Conservation (phyloP, 2,329 filamentous ascomycete species). For the Mycosphaerella arachidis region DNA sequence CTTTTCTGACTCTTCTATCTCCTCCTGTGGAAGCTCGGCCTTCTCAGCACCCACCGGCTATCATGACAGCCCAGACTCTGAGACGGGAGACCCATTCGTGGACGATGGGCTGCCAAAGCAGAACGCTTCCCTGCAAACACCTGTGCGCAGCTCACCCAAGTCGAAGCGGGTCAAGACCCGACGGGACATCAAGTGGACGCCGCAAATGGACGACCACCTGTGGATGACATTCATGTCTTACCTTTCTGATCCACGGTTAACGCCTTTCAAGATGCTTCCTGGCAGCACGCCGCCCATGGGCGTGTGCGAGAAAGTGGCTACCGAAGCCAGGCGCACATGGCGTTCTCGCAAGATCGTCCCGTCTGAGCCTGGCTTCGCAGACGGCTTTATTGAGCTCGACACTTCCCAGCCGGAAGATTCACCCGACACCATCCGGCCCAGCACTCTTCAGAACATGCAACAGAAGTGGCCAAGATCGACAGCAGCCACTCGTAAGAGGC, state of each 20-base stretch:
- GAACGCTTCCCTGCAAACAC: slow-evolving; percentile 24
- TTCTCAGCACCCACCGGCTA: slow-evolving; percentile 43
- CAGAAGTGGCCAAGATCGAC: slow-evolving; percentile 53
- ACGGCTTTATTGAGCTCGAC: slow-evolving; percentile 20
- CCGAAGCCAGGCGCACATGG: slow-evolving; percentile 59
- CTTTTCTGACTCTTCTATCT: slow-evolving; percentile 59
- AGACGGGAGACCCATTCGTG: slow-evolving; percentile 53
- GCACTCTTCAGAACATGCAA: slow-evolving; percentile 32
- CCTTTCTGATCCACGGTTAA: slow-evolving; percentile 61
- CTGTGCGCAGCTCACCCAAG: slow-evolving; percentile 23
- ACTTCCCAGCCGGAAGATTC: slow-evolving; percentile 33
- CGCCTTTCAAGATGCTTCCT: slow-evolving; percentile 63
- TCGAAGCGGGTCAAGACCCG: slow-evolving; percentile 43
- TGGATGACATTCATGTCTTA: slow-evolving; percentile 64
- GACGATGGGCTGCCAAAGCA: slow-evolving; percentile 27
- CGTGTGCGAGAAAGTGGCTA: slow-evolving; percentile 59
- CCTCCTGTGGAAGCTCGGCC: slow-evolving; percentile 55
- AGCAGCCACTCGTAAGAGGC: slow-evolving; percentile 53
- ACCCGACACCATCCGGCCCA: slow-evolving; percentile 42
- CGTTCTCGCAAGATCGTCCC: slow-evolving; percentile 39
- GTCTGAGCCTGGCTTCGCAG: slow-evolving; percentile 27
- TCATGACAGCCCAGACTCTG: slow-evolving; percentile 58
- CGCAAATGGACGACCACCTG: slow-evolving; percentile 62
- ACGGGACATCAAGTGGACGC: slow-evolving; percentile 49
- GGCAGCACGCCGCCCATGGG: slow-evolving; percentile 60